Base-by-base conservation (phyloP, 441 rosid species). In the Theobroma grandiflorum region DNA sequence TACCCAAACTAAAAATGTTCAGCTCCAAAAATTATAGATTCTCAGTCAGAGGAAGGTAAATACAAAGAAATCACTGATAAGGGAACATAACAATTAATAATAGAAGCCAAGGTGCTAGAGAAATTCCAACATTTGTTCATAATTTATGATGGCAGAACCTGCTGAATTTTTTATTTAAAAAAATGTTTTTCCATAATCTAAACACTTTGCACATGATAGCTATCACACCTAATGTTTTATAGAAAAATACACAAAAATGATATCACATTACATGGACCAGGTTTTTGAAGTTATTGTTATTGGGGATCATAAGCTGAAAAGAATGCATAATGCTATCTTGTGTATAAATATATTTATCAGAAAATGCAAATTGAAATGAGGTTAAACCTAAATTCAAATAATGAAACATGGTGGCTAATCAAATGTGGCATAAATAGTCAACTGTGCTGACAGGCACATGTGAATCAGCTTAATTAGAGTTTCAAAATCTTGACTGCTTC, bases 41-140 rank as follows among this genome's bases (percentile, higher is more conserved):
- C 63, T 57, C 49, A 53, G 76, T n/a, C 31, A 57, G 22, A 73
- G 52, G n/a, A 72, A 73, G 66, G 52, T 57, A 73, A 73, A 38
- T 20, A 38, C 45, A 55, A 38, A 38, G 64, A 73, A 35, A 73
- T 53, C 33, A 0, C 49, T 55, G 50, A 20, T 55, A 37, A 55
- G 64, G 76, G 76, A 55, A 38, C 20, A 20, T 38, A 20, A 40
- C 12, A 7, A 40, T 14, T 74, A 15, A 40, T 38, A 74, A 74
- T 57, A 74, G 77, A 58, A 57, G 53, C 53, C 77, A 74, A 57
- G 76, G 52, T 57, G 20, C 20, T 42, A 22, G 64, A 73, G 76
- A 33, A 20, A 55, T 72, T 55, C 42, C n/a, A 9, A 16, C 31
- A 14, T 50, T 72, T 72, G 45, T 40, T 26, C 40, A 15, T 71